Evolutionary conservation across 2,329 filamentous ascomycete species (phyloP).

Genomic region (Exophiala sideris): DNA sequence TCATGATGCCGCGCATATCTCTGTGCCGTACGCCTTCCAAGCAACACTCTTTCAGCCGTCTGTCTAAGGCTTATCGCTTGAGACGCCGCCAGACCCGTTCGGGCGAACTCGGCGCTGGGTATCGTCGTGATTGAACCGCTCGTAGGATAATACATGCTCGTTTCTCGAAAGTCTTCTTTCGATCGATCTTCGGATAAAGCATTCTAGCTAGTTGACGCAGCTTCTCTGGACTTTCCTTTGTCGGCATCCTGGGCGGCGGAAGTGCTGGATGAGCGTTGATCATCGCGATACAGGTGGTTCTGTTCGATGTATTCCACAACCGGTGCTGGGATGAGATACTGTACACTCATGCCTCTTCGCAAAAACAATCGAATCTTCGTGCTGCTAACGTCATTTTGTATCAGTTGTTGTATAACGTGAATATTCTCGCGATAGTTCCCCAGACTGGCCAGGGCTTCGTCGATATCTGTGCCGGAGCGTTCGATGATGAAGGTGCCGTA

Average conservation of each 20-base stretch:
- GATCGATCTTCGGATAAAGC: neutral
- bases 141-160: neutral
- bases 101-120: neutral
- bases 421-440: constrained; percentile 83
- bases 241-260: constrained; percentile 21
- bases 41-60: too few relatives aligned
- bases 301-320: constrained; percentile 73
- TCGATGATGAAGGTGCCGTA: constrained; percentile 87
- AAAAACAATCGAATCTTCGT: constrained; percentile 78
- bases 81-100: too few relatives aligned
- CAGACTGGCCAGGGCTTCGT: constrained; percentile 78
- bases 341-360: constrained; percentile 75
- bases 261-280: constrained; percentile 30
- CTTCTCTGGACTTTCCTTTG: constrained; percentile 26
- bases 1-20: too few relatives aligned
- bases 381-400: constrained; percentile 80
- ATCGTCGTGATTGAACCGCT: neutral
- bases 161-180: neutral
- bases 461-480: constrained; percentile 80
- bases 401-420: constrained; percentile 82
- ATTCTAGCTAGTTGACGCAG: neutral
- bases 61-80: too few relatives aligned
- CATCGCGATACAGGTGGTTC: constrained; percentile 62
- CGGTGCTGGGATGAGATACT: constrained; percentile 69
- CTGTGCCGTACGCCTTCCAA: too few relatives aligned